Evolutionary conservation across 2,329 filamentous ascomycete genomes (phyloP), one percentile per base, ranked within the genome.

Genomic region (Tolypocladium tundrense): DNA sequence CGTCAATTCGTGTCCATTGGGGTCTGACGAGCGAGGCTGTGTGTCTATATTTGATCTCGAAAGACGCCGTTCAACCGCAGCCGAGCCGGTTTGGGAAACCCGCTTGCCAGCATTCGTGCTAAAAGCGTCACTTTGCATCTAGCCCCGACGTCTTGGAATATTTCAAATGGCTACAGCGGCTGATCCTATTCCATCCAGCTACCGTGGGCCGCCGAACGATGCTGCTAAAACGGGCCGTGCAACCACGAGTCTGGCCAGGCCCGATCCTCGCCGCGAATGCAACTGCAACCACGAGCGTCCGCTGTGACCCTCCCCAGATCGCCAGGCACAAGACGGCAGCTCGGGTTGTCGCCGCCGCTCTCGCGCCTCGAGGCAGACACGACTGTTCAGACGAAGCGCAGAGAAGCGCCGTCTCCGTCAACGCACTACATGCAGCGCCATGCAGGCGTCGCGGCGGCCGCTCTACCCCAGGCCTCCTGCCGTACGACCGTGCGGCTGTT

Each of bases 401-500:
- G 35, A 31, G 45, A 21, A 52, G 42, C 21, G 40, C 56, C 41
- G 24, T 8, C 41, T 31, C 51, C 40, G 41, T 21, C 24, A 31
- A 37, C 41, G 41, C 24, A 39, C 45, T 11, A 54, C 51, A 39
- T 40, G 33, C 41, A 54, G 48, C 33, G 40, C 13, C 31, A 54
- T 50, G 56, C 42, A 43, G 55, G 55, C 24, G 45, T 52, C 45
- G 55, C 35, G 57, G 57, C 53, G 57, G 57, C 53, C 53, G 37
- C 45, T 31, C 53, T 45, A n/a, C 53, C 57, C 53, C 57, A 50
- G 53, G 53, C 40, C 57, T 45, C 39, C 57, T 56, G 57, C 40
- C 53, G 53, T 58, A 50, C 53, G 10, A 58, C 57, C 57, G n/a
- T 40, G 35, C 39, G 39, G 39, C 53, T 50, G 57, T 58, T 58